These are phyloP conservation scores for Gyrodon lividus DNA, from an alignment of 768 basidiomycete genomes.

Conservation along the genomic window DNA sequence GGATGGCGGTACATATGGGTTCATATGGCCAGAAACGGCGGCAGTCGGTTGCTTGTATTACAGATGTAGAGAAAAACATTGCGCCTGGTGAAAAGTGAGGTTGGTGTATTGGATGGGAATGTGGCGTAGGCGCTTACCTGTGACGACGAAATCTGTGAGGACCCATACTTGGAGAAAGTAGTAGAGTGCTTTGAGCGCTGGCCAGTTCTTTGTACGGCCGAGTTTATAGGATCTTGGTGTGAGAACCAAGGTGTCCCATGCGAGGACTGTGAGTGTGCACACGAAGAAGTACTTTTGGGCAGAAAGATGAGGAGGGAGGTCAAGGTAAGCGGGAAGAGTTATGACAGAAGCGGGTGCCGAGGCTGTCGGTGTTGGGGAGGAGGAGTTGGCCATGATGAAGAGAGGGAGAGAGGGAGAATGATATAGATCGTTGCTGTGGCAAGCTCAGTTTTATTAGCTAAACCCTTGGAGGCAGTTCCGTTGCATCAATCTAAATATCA, in stretches of 20 bases:
- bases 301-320: conserved; percentile 72
- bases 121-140: conserved; percentile 45
- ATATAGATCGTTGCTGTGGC: background rate
- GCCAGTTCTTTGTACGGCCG: conserved; percentile 63
- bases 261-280: conserved; percentile 85
- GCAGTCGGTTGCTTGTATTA: conserved; percentile 54
- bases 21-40: conserved; percentile 78
- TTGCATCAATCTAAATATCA: conserved; percentile 23
- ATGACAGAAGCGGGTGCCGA: background rate
- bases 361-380: background rate
- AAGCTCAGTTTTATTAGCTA: conserved; percentile 1
- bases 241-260: conserved; percentile 87
- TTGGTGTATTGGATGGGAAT: background rate
- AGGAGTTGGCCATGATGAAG: conserved; percentile 20
- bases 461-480: conserved; percentile 17
- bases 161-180: conserved; percentile 75
- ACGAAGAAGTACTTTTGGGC: conserved; percentile 91
- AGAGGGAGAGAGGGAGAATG: background rate
- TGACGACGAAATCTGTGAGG: conserved; percentile 74
- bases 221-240: conserved; percentile 78
- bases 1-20: conserved; percentile 79
- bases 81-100: conserved; percentile 48
- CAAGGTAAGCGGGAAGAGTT: conserved; percentile 62
- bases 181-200: conserved; percentile 72
- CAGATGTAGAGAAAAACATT: conserved; percentile 81